These are phyloP conservation scores for Chrysanthemum seticuspe DNA, from an alignment of 129 eudicot species.

Conservation along the genomic window DNA sequence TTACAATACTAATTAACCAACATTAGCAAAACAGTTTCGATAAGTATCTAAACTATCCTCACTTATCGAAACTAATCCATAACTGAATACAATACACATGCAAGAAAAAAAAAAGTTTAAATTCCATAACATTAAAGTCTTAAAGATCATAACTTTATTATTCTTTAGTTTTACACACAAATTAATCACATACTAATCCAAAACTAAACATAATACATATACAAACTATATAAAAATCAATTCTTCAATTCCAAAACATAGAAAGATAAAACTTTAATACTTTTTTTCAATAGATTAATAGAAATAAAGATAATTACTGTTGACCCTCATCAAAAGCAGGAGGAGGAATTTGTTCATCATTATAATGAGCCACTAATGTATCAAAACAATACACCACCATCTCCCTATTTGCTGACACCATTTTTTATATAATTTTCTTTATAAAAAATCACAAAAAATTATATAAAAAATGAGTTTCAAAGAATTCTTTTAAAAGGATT, in stretches of 20 bases:
- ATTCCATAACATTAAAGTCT: neutral
- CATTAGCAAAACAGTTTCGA: neutral
- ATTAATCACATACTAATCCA: neutral
- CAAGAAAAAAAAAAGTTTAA: neutral
- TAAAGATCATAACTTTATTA: neutral
- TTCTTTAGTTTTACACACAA: neutral
- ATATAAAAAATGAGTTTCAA: neutral
- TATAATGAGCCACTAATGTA: constrained; percentile 80
- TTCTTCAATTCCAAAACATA: too few relatives aligned
- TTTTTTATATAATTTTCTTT: neutral
- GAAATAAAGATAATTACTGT: constrained; percentile 42
- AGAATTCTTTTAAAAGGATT: neutral
- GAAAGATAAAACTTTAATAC: too few relatives aligned
- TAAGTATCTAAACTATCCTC: too few relatives aligned
- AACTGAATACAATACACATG: neutral
- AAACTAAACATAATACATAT: too few relatives aligned
- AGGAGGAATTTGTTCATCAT: constrained; percentile 61
- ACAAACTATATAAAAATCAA: too few relatives aligned
- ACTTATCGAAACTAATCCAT: too few relatives aligned
- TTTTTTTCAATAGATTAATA: neutral
- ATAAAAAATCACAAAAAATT: constrained; percentile 1
- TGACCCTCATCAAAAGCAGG: constrained; percentile 90
- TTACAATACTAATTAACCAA: neutral
- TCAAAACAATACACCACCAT: constrained; percentile 95
- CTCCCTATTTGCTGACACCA: constrained; percentile 92